Percentiles rank a stretch among this genome's conserved stretches.
phyloP scores from a whole-genome alignment of 2,329 filamentous ascomycete species.

The Dissoconium aciculare region DNA sequence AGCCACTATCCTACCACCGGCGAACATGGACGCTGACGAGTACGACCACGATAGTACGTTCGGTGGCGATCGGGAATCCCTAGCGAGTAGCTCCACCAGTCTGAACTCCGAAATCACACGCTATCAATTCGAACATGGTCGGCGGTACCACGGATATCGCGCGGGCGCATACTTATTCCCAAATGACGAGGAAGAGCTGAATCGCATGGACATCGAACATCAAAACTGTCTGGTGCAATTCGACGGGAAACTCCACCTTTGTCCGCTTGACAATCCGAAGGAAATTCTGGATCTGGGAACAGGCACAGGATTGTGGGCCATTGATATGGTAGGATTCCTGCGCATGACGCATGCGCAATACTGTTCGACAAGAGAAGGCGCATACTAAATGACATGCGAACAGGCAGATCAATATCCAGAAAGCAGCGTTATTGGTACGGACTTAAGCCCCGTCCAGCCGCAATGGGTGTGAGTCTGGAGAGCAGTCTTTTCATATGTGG shows the following conservation, averaged over 20 bases:
- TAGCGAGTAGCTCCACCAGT: slow-evolving; percentile 12
- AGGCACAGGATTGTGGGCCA: slow-evolving; percentile 38
- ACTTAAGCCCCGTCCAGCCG: slow-evolving; percentile 26
- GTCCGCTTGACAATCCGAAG: slow-evolving; percentile 27
- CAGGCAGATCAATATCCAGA: slow-evolving; percentile 21
- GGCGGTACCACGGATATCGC: slow-evolving; percentile 20
- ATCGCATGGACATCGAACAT: slow-evolving; percentile 21
- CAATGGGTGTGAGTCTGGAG: slow-evolving; percentile 11
- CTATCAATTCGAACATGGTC: slow-evolving; percentile 15
- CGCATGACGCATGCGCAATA: background rate
- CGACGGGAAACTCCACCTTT: slow-evolving; percentile 26
- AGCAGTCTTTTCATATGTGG: no score
- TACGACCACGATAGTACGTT: slow-evolving; percentile 17
- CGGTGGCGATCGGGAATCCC: slow-evolving; percentile 16
- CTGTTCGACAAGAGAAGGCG: slow-evolving; percentile 12
- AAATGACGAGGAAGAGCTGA: slow-evolving; percentile 21
- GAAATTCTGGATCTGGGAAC: slow-evolving; percentile 37
- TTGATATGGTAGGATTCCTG: slow-evolving; percentile 12
- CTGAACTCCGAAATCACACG: slow-evolving; percentile 6
- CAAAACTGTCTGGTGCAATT: slow-evolving; percentile 20
- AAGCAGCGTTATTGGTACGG: slow-evolving; percentile 24
- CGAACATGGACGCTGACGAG: slow-evolving; percentile 16
- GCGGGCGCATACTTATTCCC: slow-evolving; percentile 19
- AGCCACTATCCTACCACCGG: no score
- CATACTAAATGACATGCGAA: slow-evolving; percentile 16